Base-by-base conservation (phyloP, 2,329 filamentous ascomycete genomes). In the Fusarium sarcochroum region DNA sequence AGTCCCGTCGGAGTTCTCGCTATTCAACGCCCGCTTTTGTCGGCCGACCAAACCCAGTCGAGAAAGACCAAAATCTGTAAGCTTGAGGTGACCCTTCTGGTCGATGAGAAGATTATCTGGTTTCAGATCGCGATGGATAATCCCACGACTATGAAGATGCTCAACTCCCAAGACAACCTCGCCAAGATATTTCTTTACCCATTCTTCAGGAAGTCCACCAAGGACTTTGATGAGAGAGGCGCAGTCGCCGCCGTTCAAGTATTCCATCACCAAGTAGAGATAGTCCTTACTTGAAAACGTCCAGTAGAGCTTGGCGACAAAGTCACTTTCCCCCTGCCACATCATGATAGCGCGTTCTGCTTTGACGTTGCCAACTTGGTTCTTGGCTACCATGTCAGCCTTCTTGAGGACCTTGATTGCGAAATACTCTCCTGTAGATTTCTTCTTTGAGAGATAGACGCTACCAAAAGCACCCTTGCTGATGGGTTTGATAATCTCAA, bases 341-440 rank as follows among this genome's bases (percentile, higher is more conserved):
- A 99, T 99, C 96, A 99, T 98, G 77, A 99, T 99, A 21, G 97
- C 97, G 70, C 96, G 89, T 80, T 99, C 96, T 10, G 97, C 96
- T 80, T 99, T 98, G 75, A 99, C 96, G 76, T 99, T 99, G 71
- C 96, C 97, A 72, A 99, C 94, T 78, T 99, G 96, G 78, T 99
- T 99, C 81, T 99, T 99, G 65, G 96, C 96, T 66, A 99, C 93
- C 96, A 99, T 99, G 83, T 99, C 96, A n/a, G 96, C 94, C 81
- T 99, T 99, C 78, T 98, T 98, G 62, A 99, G 80, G 2, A 98
- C 96, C 77, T 99, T 99, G 82, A 99, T 98, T 11, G 96, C 96
- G 78, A 95, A 99, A 79, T 99, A 99, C 75, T 99, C 96, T 45
- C 94, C 95, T 1, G 97, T 99, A 0, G 93, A 96, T 80, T 98